Evolutionary conservation across 1,284 basidiomycete genomes (phyloP).

Genomic region (Cutaneotrichosporon cavernicola): DNA sequence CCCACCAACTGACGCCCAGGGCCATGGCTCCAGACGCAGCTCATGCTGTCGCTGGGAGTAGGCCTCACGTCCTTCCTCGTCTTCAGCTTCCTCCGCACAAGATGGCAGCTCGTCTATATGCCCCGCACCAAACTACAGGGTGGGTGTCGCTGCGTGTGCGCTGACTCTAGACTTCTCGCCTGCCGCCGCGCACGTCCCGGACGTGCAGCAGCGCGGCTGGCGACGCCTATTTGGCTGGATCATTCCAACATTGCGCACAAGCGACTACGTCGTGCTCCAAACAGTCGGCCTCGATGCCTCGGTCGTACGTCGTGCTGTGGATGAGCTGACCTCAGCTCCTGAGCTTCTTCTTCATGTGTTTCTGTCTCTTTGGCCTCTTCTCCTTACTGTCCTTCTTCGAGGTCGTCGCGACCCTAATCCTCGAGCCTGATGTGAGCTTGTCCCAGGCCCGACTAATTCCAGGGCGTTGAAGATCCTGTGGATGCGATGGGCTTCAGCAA

Average conservation of each 20-base stretch:
- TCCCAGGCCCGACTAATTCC: slow-evolving; percentile 37
- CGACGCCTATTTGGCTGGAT: slow-evolving; percentile 85
- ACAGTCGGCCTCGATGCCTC: slow-evolving; percentile 95
- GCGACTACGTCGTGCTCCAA: slow-evolving; percentile 91
- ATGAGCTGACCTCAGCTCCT: slow-evolving; percentile 62
- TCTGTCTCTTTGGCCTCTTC: slow-evolving; percentile 78
- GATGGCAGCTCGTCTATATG: slow-evolving; percentile 86
- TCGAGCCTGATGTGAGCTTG: slow-evolving; percentile 78
- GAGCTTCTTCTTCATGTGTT: slow-evolving; percentile 92
- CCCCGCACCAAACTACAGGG: slow-evolving; percentile 93
- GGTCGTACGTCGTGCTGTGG: slow-evolving; percentile 61
- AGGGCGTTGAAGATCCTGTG: slow-evolving; percentile 65
- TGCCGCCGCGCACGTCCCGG: slow-evolving; percentile 40
- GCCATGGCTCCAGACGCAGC: slow-evolving; percentile 72
- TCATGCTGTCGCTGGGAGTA: slow-evolving; percentile 72
- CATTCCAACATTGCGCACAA: slow-evolving; percentile 80
- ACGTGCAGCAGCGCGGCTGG: slow-evolving; percentile 25
- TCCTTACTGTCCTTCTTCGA: slow-evolving; percentile 63
- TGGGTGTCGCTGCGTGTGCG: slow-evolving; percentile 42
- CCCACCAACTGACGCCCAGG: slow-evolving; percentile 1
- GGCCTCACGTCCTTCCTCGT: slow-evolving; percentile 77
- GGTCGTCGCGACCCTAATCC: slow-evolving; percentile 69
- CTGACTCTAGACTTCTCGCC: slow-evolving; percentile 43
- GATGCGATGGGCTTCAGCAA: slow-evolving; percentile 15
- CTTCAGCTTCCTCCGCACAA: slow-evolving; percentile 81